Evolutionary conservation across 441 rosid species (phyloP).

Genomic region (Corymbia citriodora): DNA sequence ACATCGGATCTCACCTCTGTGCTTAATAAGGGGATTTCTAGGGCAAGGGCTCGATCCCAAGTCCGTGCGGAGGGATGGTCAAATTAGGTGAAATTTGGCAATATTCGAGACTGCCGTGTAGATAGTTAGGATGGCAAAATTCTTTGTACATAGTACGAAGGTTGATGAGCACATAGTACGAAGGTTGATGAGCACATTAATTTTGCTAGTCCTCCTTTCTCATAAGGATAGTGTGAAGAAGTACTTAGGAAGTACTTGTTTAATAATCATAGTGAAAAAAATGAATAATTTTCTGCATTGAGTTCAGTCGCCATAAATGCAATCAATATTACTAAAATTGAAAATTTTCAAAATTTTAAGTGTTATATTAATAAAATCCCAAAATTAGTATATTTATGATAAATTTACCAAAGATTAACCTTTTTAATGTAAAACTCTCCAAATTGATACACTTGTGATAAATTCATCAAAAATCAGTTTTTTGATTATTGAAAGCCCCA

Average conservation of each 20-base stretch:
- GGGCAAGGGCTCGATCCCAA: background rate
- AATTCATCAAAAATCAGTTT: too few relatives aligned
- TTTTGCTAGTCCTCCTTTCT: background rate
- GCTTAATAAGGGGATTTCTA: background rate
- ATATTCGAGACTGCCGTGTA: background rate
- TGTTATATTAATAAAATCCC: rapidly evolving
- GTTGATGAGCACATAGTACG: background rate
- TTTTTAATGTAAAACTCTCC: rapidly evolving
- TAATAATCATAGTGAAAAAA: background rate
- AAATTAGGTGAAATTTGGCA: background rate
- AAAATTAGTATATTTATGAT: background rate
- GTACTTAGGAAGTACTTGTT: background rate
- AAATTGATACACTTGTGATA: rapidly evolving
- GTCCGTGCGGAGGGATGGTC: background rate
- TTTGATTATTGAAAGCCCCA: too few relatives aligned
- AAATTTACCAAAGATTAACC: too few relatives aligned
- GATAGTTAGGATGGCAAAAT: background rate
- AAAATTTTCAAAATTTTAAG: background rate
- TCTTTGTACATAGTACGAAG: background rate
- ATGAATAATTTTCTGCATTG: background rate
- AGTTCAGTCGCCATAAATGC: background rate
- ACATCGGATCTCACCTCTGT: background rate
- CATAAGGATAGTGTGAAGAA: background rate
- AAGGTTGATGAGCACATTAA: background rate
- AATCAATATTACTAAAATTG: background rate